A percentile compares a stretch with the other conserved stretches of the same genome.
phyloP scores from a whole-genome alignment of 73 alveolate genomes.

The Paraurostyla sp. region DNA sequence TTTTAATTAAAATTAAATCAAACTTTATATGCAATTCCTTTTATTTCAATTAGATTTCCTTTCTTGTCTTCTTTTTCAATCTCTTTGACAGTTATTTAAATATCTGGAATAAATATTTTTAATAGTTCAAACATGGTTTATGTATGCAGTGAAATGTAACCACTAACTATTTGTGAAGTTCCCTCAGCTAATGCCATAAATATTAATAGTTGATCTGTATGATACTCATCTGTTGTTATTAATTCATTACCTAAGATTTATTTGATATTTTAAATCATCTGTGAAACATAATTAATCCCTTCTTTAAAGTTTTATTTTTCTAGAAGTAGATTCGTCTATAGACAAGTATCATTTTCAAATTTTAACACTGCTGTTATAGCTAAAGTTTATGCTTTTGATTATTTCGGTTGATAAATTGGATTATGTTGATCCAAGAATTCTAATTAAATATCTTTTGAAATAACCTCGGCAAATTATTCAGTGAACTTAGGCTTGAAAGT shows the following conservation, averaged over 20 bases:
- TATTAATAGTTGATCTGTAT: constrained; percentile 86
- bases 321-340: neutral
- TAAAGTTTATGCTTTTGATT: constrained; percentile 4
- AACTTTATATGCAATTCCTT: constrained; percentile 77
- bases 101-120: constrained; percentile 67
- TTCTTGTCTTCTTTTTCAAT: constrained; percentile 38
- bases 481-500: neutral
- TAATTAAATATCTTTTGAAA: neutral
- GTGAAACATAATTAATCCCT: neutral
- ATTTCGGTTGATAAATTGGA: neutral
- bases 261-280: constrained; percentile 3
- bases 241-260: constrained; percentile 68
- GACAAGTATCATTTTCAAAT: constrained; percentile 11
- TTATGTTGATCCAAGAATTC: neutral
- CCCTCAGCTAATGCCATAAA: constrained; percentile 92
- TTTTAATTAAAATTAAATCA: constrained; percentile 5
- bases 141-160: constrained; percentile 78
- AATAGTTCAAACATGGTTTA: constrained; percentile 77
- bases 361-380: constrained; percentile 17
- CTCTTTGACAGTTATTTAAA: constrained; percentile 65
- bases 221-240: constrained; percentile 80
- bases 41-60: constrained; percentile 73
- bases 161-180: constrained; percentile 72
- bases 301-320: constrained; percentile 8
- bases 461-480: neutral